A percentile compares a stretch with the other conserved stretches of the same genome.
These are phyloP conservation scores for Leptodontidium sp. DNA, from an alignment of 2,329 filamentous ascomycete species.

Conservation along the genomic window DNA sequence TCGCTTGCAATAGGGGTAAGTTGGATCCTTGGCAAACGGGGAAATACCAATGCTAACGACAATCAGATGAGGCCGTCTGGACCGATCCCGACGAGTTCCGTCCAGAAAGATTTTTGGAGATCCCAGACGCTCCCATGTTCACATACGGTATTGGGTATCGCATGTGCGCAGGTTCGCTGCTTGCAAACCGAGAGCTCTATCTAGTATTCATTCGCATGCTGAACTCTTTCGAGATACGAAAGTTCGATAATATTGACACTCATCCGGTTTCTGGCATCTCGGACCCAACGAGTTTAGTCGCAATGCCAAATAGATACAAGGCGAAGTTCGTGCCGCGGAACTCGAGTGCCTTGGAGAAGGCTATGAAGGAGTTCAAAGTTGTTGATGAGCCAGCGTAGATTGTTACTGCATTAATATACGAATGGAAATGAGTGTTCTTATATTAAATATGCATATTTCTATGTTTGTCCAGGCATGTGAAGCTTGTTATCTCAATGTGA, in stretches of 20 bases:
- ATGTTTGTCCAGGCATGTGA: no score
- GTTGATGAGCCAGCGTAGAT: constrained; percentile 21
- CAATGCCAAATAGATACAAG: constrained; percentile 65
- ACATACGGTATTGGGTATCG: constrained; percentile 72
- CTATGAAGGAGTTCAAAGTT: constrained; percentile 46
- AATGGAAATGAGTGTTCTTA: no score
- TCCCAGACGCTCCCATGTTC: constrained; percentile 67
- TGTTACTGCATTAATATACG: neutral
- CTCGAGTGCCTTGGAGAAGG: constrained; percentile 53
- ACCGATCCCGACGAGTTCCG: constrained; percentile 65
- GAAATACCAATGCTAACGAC: constrained; percentile 2
- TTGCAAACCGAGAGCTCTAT: constrained; percentile 72
- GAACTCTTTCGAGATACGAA: constrained; percentile 66
- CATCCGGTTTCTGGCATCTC: constrained; percentile 66
- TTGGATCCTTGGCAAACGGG: constrained; percentile 26
- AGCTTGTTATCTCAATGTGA: no score
- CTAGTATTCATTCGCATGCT: constrained; percentile 69
- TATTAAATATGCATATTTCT: neutral
- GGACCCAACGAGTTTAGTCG: constrained; percentile 69
- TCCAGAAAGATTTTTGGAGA: constrained; percentile 69
- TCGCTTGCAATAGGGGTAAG: constrained; percentile 74
- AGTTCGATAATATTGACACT: constrained; percentile 61
- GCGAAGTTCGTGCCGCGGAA: constrained; percentile 65
- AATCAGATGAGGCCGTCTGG: constrained; percentile 61
- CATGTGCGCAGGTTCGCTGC: constrained; percentile 70